A percentile compares a stretch with the other conserved stretches of the same genome.
These are phyloP conservation scores for Kluyveromyces sp. DNA, from an alignment of 1,139 yeast genomes.

Conservation along the genomic window DNA sequence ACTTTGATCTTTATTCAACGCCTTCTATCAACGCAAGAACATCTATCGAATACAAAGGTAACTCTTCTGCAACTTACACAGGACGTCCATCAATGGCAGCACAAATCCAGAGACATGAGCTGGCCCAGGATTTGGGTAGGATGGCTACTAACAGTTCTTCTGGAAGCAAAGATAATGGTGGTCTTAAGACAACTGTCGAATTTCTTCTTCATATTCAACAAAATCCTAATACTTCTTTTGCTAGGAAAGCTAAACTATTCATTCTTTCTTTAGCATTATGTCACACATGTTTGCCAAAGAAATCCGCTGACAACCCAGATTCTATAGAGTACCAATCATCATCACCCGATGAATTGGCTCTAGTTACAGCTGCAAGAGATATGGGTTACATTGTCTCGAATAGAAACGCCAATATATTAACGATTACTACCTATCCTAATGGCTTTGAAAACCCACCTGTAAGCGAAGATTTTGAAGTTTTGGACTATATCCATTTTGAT, in stretches of 20 bases:
- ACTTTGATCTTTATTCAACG: constrained; percentile 8
- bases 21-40: constrained; percentile 15
- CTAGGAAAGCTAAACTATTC: constrained; percentile 72
- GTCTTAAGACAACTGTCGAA: constrained; percentile 48
- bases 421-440: constrained; percentile 70
- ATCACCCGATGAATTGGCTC: constrained; percentile 92
- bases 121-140: constrained; percentile 16
- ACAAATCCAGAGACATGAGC: constrained; percentile 20
- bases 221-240: constrained; percentile 62
- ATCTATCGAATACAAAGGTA: constrained; percentile 35
- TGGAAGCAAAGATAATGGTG: constrained; percentile 34
- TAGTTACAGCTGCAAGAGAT: constrained; percentile 90
- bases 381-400: constrained; percentile 79
- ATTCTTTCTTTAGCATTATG: constrained; percentile 77
- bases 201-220: constrained; percentile 61
- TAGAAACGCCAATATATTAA: constrained; percentile 50
- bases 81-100: constrained; percentile 51
- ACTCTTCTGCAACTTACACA: constrained; percentile 32
- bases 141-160: constrained; percentile 26
- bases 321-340: constrained; percentile 76
- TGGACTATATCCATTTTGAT: constrained; percentile 79
- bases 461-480: constrained; percentile 60
- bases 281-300: constrained; percentile 79
- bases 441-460: constrained; percentile 64
- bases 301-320: constrained; percentile 37